Base-by-base conservation (phyloP, 805 yeast genomes). In the Sugiyamaella chiloensis region DNA sequence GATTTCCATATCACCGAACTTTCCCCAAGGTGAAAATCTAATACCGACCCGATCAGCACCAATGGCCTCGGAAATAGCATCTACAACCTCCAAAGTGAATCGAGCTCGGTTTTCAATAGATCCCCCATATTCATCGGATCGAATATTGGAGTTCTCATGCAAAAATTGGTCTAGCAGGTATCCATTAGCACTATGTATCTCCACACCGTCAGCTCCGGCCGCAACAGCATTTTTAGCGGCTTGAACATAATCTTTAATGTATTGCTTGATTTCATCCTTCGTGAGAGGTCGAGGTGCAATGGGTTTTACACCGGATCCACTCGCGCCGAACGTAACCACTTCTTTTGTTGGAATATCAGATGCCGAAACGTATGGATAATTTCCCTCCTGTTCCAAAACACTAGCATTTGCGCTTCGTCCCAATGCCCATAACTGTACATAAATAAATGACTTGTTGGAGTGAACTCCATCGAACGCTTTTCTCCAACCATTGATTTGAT, bases 401-500 rank as follows among this genome's bases (percentile, higher is more conserved):
- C 42, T 20, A 14, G 52, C 74, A 42, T 51, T 61, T 1, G 76
- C 71, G 66, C 60, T 67, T 46, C 34, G 12, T 3, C 81, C 81
- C 30, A 68, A 61, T 23, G 60, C 66, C 69, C 74, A 73, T 34
- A 76, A 48, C 59, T 76, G 81, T 47, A 65, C 31, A 27, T 64
- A 59, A 16, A 68, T 47, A 35, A 56, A 64, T 0, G 73, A 66
- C 0, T 59, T 61, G 43, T 73, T 68, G 1, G 54, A 62, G 54
- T 77, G 81, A 16, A 75, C 71, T 11, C 60, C 66, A 29, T 73
- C 73, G 23, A 61, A 63, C 36, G 76, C 65, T 37, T 57, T 59
- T 50, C 68, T 70, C 96, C 96, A 88, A 0, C 90, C 93, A 66
- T 84, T 93, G 42, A 88, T 76, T 56, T 85, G 91, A 57, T 83